Evolutionary conservation across 306 rosid species (phyloP).

Genomic region (Oxytropis ochrocephala): DNA sequence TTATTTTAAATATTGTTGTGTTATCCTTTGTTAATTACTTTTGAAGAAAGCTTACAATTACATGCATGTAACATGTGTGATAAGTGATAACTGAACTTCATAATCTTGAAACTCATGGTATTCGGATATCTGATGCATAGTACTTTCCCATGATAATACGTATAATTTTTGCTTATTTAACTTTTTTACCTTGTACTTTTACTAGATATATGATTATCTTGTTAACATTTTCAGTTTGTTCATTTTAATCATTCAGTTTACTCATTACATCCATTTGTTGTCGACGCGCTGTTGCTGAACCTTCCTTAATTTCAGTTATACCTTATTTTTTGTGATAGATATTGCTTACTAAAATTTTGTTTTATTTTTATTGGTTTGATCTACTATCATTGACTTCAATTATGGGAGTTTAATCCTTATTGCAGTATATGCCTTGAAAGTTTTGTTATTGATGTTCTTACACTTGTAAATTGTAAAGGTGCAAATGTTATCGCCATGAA

Average conservation of each 20-base stretch:
- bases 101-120: too few relatives aligned
- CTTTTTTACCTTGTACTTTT: neutral
- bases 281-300: neutral
- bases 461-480: neutral
- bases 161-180: neutral
- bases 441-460: constrained; percentile 23
- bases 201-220: neutral
- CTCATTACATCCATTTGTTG: neutral
- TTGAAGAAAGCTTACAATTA: neutral
- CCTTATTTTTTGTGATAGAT: neutral
- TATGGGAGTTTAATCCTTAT: neutral
- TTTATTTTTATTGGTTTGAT: neutral
- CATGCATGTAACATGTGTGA: neutral
- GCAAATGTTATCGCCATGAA: neutral
- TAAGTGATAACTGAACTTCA: too few relatives aligned
- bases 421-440: neutral
- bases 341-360: neutral
- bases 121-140: too few relatives aligned
- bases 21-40: neutral
- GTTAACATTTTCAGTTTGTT: neutral
- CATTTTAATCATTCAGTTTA: neutral
- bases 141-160: too few relatives aligned
- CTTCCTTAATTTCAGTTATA: neutral
- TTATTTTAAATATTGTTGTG: neutral
- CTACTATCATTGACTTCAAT: neutral